Evolutionary conservation across 169 alveolate species (phyloP).

Genomic region (Amoebophrya sp.): DNA sequence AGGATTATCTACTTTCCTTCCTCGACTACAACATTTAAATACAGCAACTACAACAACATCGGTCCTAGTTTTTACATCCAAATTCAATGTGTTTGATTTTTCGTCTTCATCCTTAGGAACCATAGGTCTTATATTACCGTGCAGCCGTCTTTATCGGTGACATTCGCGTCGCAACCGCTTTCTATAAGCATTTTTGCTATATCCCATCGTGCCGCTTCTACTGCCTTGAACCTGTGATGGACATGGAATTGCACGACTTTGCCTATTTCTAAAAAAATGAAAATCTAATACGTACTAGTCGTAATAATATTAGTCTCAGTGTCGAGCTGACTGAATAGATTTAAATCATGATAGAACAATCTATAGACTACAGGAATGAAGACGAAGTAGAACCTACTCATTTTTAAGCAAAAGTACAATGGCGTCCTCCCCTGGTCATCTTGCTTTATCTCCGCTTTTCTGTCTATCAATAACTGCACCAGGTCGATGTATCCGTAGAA

Average conservation of each 20-base stretch:
- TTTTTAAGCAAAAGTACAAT: neutral
- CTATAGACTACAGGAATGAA: no score
- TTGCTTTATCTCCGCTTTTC: neutral
- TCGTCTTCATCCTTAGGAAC: neutral
- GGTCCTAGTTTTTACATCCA: no score
- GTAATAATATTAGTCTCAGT: no score
- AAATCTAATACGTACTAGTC: no score
- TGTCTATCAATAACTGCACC: neutral
- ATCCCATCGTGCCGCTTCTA: neutral
- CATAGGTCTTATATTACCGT: neutral
- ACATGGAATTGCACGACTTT: no score
- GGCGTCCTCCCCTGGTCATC: constrained; percentile 9
- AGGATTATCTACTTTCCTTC: no score
- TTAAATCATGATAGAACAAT: no score
- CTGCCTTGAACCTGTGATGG: neutral
- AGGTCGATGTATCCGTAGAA: neutral
- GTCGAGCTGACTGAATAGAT: no score
- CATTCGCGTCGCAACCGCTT: constrained; percentile 6
- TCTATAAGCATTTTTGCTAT: neutral
- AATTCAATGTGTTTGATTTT: no score
- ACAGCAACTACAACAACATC: no score
- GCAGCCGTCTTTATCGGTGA: neutral
- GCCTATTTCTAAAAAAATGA: no score
- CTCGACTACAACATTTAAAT: no score
- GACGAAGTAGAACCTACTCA: neutral